These are phyloP conservation scores for Eutrema salsugineum DNA, from an alignment of 441 rosid species.

Conservation along the genomic window DNA sequence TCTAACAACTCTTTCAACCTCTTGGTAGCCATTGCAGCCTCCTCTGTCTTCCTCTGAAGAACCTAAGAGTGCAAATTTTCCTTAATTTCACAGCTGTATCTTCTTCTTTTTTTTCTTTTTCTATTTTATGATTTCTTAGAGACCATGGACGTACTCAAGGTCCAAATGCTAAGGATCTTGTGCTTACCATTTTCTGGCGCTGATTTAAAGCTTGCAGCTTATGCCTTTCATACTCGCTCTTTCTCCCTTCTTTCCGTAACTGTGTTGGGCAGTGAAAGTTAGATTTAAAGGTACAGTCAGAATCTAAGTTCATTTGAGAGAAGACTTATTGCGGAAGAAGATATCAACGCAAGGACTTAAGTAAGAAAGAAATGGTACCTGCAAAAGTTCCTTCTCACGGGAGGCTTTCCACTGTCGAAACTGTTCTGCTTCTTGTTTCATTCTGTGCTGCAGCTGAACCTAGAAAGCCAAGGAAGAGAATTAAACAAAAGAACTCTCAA, in stretches of 20 bases:
- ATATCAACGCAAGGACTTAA: slow-evolving; percentile 1
- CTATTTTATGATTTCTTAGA: neutral
- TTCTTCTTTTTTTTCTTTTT: neutral
- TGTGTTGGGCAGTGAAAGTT: slow-evolving; percentile 31
- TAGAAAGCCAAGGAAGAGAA: slow-evolving; percentile 25
- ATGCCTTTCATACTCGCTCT: slow-evolving; percentile 98
- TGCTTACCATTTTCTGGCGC: slow-evolving; percentile 93
- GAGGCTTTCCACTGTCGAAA: slow-evolving; percentile 94
- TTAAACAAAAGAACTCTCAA: neutral
- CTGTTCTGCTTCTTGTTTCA: slow-evolving; percentile 94
- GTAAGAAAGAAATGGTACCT: slow-evolving; percentile 42
- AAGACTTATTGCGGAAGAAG: neutral
- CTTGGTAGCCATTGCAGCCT: slow-evolving; percentile 98
- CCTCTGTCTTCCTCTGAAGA: slow-evolving; percentile 99
- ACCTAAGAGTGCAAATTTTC: slow-evolving; percentile 48
- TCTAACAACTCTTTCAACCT: slow-evolving; percentile 95
- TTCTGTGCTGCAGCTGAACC: slow-evolving; percentile 92
- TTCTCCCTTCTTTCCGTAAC: slow-evolving; percentile 95
- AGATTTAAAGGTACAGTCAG: slow-evolving; percentile 1
- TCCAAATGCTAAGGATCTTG: neutral
- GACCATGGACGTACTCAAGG: neutral
- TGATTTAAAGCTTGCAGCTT: slow-evolving; percentile 95
- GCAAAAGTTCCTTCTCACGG: slow-evolving; percentile 85
- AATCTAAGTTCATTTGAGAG: neutral
- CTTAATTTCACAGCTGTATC: slow-evolving; percentile 8